Evolutionary conservation across 495 filamentous ascomycete species (phyloP), one percentile per base, ranked within the genome.

Genomic region (Viridothelium virens): DNA sequence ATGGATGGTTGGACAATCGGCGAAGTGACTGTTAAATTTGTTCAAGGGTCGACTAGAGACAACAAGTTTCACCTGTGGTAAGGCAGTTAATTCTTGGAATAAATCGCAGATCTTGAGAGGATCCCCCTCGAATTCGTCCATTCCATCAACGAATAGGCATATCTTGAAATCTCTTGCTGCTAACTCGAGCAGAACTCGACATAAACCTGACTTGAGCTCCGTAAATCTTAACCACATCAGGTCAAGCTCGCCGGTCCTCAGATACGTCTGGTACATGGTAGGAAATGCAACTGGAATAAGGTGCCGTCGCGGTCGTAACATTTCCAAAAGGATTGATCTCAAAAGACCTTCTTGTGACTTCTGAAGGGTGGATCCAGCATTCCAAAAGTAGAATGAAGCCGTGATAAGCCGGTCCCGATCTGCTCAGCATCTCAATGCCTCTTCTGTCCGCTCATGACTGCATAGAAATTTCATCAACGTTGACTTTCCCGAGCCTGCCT

Each of bases 391-490:
- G 34, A 66, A 70, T 2, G 56, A 48, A 44, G n/a, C n/a, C 7
- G 56, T 63, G 31, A 70, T 53, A 6, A 70, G 47, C 25, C 46
- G 59, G 14, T 46, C 56, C 16, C 1, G 16, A 0, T 36, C 47
- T 1, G 67, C 65, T 62, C 63, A 70, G 3, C 2, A 10, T 2
- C 61, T 11, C 18, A 67, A 66, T 11, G 14, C 11, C 16, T 38
- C 34, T 44, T 62, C 36, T 3, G 69, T 70, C n/a, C 56, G 63
- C 0, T 47, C 14, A 63, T 70, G 50, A 0, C 0, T 31, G 34
- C 66, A 53, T n/a, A 70, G 3, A 59, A 37, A 70, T 68, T 70
- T 70, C 68, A 70, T 70, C 31, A 70, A 38, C 2, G 68, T 70
- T 31, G 62, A 67, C 41, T 70, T 70, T 3, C 68, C 68, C 6